Base-by-base conservation (phyloP, 805 yeast species). In the Maudiozyma saulgeensis region DNA sequence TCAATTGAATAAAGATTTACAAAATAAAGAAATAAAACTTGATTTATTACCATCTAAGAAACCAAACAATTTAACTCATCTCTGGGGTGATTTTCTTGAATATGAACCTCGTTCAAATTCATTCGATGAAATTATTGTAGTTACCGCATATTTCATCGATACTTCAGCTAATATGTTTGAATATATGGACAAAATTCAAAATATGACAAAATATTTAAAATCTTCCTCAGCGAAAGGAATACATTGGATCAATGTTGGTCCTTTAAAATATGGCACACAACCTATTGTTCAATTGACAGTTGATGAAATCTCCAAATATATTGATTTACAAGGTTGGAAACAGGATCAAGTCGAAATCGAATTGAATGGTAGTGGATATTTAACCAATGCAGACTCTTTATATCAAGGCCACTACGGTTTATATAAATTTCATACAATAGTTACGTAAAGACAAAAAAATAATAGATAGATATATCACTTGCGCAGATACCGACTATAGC, bases 161-260 rank as follows among this genome's bases (percentile, higher is more conserved):
- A 91, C 98, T 0, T 97, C 97, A 0, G 95, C 87, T 58, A 87
- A 90, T 59, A 62, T 87, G 45, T 72, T 91, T 53, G 82, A 80
- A 40, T 90, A 90, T 64, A 65, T 91, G 48, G 84, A 83, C 48
- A 67, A 83, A 0, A 80, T 91, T 37, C 76, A 76, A 49, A 57
- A 63, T 11, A 57, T 82, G 35, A 66, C 72, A 11, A 58, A 59
- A 8, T 71, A 69, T 8, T 46, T 57, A 37, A 25, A 21, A 21
- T 21, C 31, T 4, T 4, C 13, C 6, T 3, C 26, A 16, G 4
- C 42, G 4, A n/a, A 69, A 15, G 74, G 74, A 3, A 82, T 87
- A 0, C 71, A 75, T 41, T 91, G 98, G 98, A 79, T 91, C 53
- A 91, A 93, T 62, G 73, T 81, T 13, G 99, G 99, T 0, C 99